Conservation (phyloP, 2,329 filamentous ascomycete genomes). For the Clarireedia hainanense region DNA sequence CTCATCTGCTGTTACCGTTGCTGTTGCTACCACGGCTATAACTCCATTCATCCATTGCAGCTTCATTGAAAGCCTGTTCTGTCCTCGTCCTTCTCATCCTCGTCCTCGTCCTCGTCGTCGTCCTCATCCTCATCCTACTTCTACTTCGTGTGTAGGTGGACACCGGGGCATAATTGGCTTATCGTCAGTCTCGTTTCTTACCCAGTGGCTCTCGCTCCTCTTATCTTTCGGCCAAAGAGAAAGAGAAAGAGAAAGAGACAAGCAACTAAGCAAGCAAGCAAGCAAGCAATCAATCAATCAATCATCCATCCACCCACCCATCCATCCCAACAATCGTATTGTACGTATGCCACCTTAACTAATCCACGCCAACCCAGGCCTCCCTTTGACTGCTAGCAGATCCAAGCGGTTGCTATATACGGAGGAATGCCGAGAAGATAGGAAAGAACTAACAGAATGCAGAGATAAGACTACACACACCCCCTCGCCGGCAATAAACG, state of each 20-base stretch:
- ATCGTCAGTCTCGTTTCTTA: background rate
- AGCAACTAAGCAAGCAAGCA: too few species aligned
- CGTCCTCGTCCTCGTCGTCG: background rate
- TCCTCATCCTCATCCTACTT: background rate
- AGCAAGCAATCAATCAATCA: background rate
- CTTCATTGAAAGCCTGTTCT: background rate
- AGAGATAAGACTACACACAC: constrained; percentile 1
- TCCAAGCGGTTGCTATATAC: too few species aligned
- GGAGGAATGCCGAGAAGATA: background rate
- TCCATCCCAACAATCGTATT: background rate
- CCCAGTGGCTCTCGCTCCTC: background rate
- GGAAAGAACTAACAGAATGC: too few species aligned
- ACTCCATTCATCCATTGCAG: background rate
- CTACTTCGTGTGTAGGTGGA: too few species aligned
- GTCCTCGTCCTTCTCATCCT: background rate
- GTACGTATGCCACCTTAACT: background rate
- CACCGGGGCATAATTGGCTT: too few species aligned
- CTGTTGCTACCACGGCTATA: too few species aligned
- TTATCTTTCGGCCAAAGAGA: constrained; percentile 1
- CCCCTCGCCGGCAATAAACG: background rate
- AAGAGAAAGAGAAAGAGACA: background rate
- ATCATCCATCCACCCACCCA: too few species aligned
- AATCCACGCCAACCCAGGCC: too few species aligned
- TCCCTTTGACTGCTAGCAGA: too few species aligned
- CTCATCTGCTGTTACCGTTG: background rate